A percentile compares a stretch with the other conserved stretches of the same genome.
phyloP scores from a whole-genome alignment of 1,284 basidiomycete species.

The Anthracocystis panici-leucophaei region DNA sequence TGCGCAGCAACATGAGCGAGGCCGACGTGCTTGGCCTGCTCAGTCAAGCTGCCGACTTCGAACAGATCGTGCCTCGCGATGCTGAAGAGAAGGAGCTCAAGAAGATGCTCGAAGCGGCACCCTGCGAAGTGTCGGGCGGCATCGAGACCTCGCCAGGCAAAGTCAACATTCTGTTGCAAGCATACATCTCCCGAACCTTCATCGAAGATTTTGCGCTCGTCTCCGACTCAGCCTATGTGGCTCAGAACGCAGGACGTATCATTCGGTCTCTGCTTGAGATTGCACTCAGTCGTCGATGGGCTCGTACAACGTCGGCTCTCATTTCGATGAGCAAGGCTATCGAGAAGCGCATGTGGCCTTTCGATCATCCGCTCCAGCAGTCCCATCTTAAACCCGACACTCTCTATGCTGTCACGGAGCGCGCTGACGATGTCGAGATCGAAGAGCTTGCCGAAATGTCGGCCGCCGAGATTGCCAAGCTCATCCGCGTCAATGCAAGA shows the following conservation, averaged over 20 bases:
- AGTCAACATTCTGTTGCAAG: constrained; percentile 95
- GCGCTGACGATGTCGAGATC: constrained; percentile 86
- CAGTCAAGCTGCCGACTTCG: constrained; percentile 93
- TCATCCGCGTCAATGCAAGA: constrained; percentile 87
- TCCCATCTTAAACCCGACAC: constrained; percentile 77
- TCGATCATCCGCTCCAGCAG: constrained; percentile 84
- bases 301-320: constrained; percentile 81
- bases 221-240: constrained; percentile 89
- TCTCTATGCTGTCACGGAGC: constrained; percentile 81
- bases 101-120: constrained; percentile 75
- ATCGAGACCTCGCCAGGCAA: constrained; percentile 85
- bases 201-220: constrained; percentile 97
- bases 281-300: constrained; percentile 90
- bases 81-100: constrained; percentile 88
- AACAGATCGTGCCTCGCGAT: constrained; percentile 93
- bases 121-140: constrained; percentile 75
- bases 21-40: constrained; percentile 90
- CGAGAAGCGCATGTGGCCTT: constrained; percentile 88
- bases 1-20: constrained; percentile 88
- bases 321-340: constrained; percentile 87
- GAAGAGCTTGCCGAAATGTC: constrained; percentile 81
- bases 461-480: constrained; percentile 81
- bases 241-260: constrained; percentile 89
- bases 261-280: constrained; percentile 94
- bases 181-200: constrained; percentile 82